Evolutionary conservation across 2,329 filamentous ascomycete species (phyloP), one percentile per base, ranked within the genome.

Genomic region (Periconia sp.): DNA sequence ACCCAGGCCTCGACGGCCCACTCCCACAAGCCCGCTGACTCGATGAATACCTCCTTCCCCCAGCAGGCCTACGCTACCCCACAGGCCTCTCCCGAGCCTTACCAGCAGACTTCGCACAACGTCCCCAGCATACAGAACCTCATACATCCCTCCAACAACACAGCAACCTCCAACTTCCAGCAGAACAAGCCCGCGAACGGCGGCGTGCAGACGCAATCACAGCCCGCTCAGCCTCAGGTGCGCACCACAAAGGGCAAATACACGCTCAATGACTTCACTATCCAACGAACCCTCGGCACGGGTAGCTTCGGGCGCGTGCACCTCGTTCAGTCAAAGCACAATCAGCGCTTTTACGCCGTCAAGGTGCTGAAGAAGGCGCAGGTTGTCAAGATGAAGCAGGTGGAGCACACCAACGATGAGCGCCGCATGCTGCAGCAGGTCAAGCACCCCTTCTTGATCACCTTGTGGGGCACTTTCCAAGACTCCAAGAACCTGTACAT

Each of bases 341-440:
- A 99, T 72, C 89, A 95, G 74, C 86, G 94, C 50, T 99, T 92
- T 78, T 99, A 99, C 74, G 94, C 94, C 32, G 87, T 99, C 73
- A 99, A 99, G 77, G 94, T 99, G 55, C 77, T 99, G 73, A 99
- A 99, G 73, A 99, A 99, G 81, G 86, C 86, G 35, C 94, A 99
- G 75, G 92, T 99, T 40, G 91, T 99, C 72, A 96, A 96, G 78
- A 97, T 99, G 94, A 99, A 99, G 82, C 94, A 99, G 74, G 91
- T 99, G 48, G 94, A 99, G 74, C 94, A 99, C 75, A 99, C 94
- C 57, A 99, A 99, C 66, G 94, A 99, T 73, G 94, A 99, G 77
- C 83, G 94, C 56, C 85, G 83, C 61, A 99, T 99, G 94, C 77
- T 99, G 63, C 89, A 90, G 69, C 88, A 95, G 70, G 94, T 97